Evolutionary conservation across 805 yeast species (phyloP), one percentile per base, ranked within the genome.

Genomic region (Wickerhamomyces silvicola): DNA sequence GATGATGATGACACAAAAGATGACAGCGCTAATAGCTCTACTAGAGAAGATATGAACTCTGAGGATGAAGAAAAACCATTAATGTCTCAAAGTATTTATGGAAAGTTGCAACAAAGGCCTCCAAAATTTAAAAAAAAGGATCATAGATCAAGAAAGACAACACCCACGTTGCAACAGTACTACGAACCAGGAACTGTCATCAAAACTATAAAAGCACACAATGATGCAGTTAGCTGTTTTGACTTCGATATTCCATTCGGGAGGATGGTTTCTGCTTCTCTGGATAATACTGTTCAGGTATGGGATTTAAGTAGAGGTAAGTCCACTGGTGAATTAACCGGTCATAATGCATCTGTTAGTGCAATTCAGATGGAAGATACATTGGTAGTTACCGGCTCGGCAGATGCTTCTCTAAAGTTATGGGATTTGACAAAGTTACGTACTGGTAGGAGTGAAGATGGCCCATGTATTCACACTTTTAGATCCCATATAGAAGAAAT

Each of bases 221-320:
- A 62, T 4, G 73, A 67, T 27, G 41, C 71, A 3, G 61, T 82
- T 15, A 67, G 74, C 1, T 65, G 75, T 21, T 50, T 81, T 37
- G 87, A 78, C 41, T 81, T 81, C 50, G 86, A 81, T 48, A 62
- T 70, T 16, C 90, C 90, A 10, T 81, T 78, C 55, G 88, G 87
- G 2, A 75, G 76, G 1, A 45, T 85, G 54, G 88, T 86, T 2
- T 72, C 88, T 11, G 85, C 95, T 0, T 74, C 86, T 10, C 59
- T 75, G 44, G 95, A 86, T 52, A 83, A 79, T 50, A 73, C 81
- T 0, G 80, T 86, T 4, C 69, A 80, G 41, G 81, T 87, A 5
- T 87, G 95, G 95, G 94, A 87, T 60, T 56, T 81, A 45, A 70
- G 79, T 23, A 64, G 71, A 18, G 69, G 74, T 9, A 63, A 62